A percentile compares a stretch with the other conserved stretches of the same genome.
phyloP scores from a whole-genome alignment of 495 filamentous ascomycete species.

The Xylaria venustula region DNA sequence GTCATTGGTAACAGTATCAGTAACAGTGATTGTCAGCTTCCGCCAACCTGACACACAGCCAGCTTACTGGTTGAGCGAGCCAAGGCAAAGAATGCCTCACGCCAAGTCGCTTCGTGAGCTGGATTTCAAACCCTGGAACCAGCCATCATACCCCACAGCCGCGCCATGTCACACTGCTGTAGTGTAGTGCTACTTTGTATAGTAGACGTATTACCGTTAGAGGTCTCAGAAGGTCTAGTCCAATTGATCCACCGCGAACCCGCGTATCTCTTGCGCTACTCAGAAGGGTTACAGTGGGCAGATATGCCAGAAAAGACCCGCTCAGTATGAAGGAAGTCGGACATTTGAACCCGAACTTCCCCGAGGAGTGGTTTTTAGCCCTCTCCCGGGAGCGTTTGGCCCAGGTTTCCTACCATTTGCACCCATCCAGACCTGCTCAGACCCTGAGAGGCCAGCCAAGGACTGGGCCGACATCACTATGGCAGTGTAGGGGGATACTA shows the following conservation, averaged over 20 bases:
- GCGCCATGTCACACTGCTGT: conserved; percentile 2
- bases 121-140: not conserved
- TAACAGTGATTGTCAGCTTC: not conserved
- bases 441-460: no score
- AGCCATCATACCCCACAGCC: not conserved
- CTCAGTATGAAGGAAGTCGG: not conserved
- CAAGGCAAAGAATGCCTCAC: conserved; percentile 10
- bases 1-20: not conserved
- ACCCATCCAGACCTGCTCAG: no score
- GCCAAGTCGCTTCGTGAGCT: conserved; percentile 7
- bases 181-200: no score
- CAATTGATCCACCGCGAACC: not conserved
- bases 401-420: not conserved
- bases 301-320: not conserved
- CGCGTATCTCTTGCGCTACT: not conserved
- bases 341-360: not conserved
- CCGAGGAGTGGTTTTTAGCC: not conserved
- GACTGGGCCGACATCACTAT: no score
- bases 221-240: not conserved
- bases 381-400: not conserved
- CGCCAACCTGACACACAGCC: no score
- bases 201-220: not conserved
- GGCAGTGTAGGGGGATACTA: no score
- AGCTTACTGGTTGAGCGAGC: conserved; percentile 7
- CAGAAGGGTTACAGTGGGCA: not conserved